phyloP scores from a whole-genome alignment of 768 basidiomycete species.

The Multifurca ochricompacta region DNA sequence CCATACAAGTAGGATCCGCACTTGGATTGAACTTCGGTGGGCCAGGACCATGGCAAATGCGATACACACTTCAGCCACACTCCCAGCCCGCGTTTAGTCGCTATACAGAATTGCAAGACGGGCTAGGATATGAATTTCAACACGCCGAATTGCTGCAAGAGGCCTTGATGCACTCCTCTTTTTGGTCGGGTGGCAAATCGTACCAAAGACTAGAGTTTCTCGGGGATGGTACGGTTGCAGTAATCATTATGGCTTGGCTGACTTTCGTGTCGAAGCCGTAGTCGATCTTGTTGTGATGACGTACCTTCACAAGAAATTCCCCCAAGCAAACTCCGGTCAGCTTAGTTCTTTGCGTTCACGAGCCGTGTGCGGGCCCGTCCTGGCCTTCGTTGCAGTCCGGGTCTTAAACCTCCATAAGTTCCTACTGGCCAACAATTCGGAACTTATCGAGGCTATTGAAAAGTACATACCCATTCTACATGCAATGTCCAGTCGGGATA shows the following conservation, averaged over 20 bases:
- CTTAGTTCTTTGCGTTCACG: conserved; percentile 63
- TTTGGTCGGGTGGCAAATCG: conserved; percentile 47
- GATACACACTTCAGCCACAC: conserved; percentile 36
- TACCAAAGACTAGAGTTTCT: conserved; percentile 87
- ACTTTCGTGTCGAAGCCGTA: conserved; percentile 39
- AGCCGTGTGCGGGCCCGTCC: conserved; percentile 64
- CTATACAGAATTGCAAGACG: conserved; percentile 50
- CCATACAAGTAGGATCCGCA: conserved; percentile 53
- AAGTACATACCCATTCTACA: conserved; percentile 54
- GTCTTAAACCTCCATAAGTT: conserved; percentile 60
- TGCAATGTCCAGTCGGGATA: conserved; percentile 46
- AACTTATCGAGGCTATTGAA: conserved; percentile 57
- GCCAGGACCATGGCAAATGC: conserved; percentile 53
- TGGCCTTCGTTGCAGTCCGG: conserved; percentile 62
- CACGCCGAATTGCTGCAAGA: conserved; percentile 57
- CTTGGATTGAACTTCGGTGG: conserved; percentile 73
- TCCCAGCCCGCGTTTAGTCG: conserved; percentile 35
- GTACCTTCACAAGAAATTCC: conserved; percentile 63
- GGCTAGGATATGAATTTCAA: conserved; percentile 64
- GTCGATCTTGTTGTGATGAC: conserved; percentile 65
- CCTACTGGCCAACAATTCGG: conserved; percentile 59
- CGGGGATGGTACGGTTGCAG: conserved; percentile 62
- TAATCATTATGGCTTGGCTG: neutral
- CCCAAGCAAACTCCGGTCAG: conserved; percentile 65
- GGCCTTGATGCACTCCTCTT: conserved; percentile 84